phyloP scores from a whole-genome alignment of 2,329 filamentous ascomycete species.

The Fusarium veterinarium region DNA sequence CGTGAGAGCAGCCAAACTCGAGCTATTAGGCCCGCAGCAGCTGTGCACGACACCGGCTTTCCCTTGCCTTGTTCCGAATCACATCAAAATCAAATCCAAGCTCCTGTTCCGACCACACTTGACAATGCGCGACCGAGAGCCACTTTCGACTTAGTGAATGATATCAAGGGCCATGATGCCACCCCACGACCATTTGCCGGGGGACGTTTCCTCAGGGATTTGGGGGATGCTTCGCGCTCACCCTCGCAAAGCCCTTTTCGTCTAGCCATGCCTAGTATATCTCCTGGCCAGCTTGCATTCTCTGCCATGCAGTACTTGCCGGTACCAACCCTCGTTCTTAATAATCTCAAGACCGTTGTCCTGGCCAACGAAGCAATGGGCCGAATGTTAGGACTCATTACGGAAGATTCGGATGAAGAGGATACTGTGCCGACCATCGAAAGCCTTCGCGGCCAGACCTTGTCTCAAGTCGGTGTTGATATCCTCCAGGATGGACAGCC shows the following conservation, averaged over 20 bases:
- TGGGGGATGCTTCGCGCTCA: conserved; percentile 46
- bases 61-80: conserved; percentile 28
- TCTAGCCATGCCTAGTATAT: conserved; percentile 59
- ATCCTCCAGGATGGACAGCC: conserved; percentile 75
- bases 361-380: conserved; percentile 83
- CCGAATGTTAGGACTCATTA: conserved; percentile 70
- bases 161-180: conserved; percentile 36
- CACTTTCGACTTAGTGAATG: conserved; percentile 28
- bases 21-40: conserved; percentile 42
- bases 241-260: conserved; percentile 54
- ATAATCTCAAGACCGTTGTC: conserved; percentile 74
- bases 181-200: conserved; percentile 43
- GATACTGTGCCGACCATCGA: conserved; percentile 64
- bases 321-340: conserved; percentile 76
- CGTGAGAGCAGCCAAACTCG: conserved; percentile 46
- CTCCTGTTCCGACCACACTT: conserved; percentile 20
- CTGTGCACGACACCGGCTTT: conserved; percentile 39
- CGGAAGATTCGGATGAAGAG: conserved; percentile 54
- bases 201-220: conserved; percentile 52
- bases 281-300: conserved; percentile 68
- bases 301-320: conserved; percentile 80
- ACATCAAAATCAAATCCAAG: conserved; percentile 29
- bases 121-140: conserved; percentile 34
- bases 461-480: conserved; percentile 78
- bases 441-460: conserved; percentile 70